A percentile compares a stretch with the other conserved stretches of the same genome.
phyloP scores from a whole-genome alignment of 2,329 filamentous ascomycete species.

The Tolypocladium ophioglossoides region DNA sequence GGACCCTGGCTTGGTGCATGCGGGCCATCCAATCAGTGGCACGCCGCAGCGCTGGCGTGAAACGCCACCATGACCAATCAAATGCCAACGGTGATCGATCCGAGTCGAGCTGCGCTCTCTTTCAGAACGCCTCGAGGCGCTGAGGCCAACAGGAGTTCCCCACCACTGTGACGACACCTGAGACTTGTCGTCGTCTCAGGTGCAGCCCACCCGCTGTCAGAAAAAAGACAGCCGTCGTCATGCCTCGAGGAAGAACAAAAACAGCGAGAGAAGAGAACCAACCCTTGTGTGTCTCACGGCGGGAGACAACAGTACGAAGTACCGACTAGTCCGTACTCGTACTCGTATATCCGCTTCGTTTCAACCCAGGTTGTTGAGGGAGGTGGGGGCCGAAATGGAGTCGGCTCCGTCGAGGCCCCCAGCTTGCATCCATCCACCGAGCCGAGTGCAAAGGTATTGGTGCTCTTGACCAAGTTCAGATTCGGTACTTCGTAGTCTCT shows the following conservation, averaged over 20 bases:
- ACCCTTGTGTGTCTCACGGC: neutral
- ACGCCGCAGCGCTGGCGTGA: neutral
- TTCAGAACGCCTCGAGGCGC: neutral
- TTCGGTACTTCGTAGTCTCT: too few relatives aligned
- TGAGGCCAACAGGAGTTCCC: neutral
- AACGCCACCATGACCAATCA: neutral
- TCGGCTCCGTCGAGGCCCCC: neutral
- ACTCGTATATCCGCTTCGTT: neutral
- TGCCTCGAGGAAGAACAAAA: neutral
- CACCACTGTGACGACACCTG: constrained; percentile 15
- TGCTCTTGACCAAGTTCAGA: neutral
- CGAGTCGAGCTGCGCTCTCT: neutral
- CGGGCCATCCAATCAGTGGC: constrained; percentile 1
- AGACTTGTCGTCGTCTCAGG: constrained; percentile 22
- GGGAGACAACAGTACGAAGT: too few relatives aligned
- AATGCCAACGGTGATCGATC: neutral
- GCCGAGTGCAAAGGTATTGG: neutral
- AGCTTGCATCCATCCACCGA: neutral
- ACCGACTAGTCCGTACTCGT: too few relatives aligned
- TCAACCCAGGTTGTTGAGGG: neutral
- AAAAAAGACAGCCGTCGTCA: neutral
- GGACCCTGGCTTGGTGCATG: neutral
- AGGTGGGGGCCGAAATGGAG: neutral
- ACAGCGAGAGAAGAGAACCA: neutral
- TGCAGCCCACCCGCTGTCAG: constrained; percentile 8